Conservation (phyloP, 352 stramenopile genomes). For the Phytopythium vexans region DNA sequence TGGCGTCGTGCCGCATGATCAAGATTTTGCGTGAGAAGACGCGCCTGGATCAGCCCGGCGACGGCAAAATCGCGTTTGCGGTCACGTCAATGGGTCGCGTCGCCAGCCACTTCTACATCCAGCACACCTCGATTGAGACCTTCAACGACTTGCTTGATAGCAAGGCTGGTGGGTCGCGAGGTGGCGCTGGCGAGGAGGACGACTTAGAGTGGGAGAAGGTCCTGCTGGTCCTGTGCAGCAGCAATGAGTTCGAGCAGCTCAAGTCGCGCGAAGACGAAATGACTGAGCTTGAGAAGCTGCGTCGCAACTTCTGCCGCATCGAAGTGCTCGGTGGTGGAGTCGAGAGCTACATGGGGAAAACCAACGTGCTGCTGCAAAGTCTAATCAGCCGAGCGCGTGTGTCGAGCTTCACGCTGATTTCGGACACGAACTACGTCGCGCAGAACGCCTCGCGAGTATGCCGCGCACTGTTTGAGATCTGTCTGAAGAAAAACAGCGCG, state of each 20-base stretch:
- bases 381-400: slow-evolving; percentile 74
- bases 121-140: slow-evolving; percentile 95
- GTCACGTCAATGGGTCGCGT: slow-evolving; percentile 97
- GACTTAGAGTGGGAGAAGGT: slow-evolving; percentile 69
- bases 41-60: slow-evolving; percentile 20
- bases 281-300: slow-evolving; percentile 92
- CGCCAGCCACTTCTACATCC: slow-evolving; percentile 99
- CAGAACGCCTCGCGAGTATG: slow-evolving; percentile 98
- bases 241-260: slow-evolving; percentile 95
- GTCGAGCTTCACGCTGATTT: slow-evolving; percentile 97
- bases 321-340: slow-evolving; percentile 89
- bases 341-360: slow-evolving; percentile 93
- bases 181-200: slow-evolving; percentile 26
- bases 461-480: slow-evolving; percentile 99
- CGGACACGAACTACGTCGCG: slow-evolving; percentile 99
- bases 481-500: slow-evolving; percentile 87
- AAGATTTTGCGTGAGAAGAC: slow-evolving; percentile 70
- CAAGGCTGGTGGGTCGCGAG: slow-evolving; percentile 27
- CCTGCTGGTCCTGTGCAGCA: slow-evolving; percentile 70
- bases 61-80: slow-evolving; percentile 75
- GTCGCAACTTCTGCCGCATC: slow-evolving; percentile 85
- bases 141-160: slow-evolving; percentile 95
- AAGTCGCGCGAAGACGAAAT: slow-evolving; percentile 95
- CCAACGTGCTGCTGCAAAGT: slow-evolving; percentile 95
- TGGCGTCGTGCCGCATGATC: slow-evolving; percentile 80